phyloP scores from a whole-genome alignment of 352 stramenopile species.

The Phytophthora megakarya region DNA sequence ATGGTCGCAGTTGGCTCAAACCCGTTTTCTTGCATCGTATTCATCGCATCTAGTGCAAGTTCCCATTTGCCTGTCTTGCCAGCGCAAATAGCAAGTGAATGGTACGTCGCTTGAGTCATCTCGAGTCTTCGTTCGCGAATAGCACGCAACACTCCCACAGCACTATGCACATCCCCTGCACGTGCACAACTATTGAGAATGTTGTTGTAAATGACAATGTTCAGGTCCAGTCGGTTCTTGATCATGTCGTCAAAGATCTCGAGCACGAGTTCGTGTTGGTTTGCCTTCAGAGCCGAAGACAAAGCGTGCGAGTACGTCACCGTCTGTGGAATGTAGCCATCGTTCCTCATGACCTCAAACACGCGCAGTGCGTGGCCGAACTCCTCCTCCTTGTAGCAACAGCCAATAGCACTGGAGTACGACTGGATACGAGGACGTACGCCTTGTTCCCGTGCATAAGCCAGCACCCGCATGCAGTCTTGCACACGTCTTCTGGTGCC shows the following conservation, averaged over 20 bases:
- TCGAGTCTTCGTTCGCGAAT: slow-evolving; percentile 61
- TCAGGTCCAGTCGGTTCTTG: slow-evolving; percentile 66
- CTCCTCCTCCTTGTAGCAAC: slow-evolving; percentile 76
- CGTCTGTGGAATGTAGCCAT: slow-evolving; percentile 77
- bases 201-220: slow-evolving; percentile 86
- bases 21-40: slow-evolving; percentile 49
- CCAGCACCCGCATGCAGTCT: slow-evolving; percentile 71
- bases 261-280: slow-evolving; percentile 83
- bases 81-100: slow-evolving; percentile 80
- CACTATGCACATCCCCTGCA: slow-evolving; percentile 70
- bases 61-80: slow-evolving; percentile 79
- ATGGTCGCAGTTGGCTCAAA: slow-evolving; percentile 71
- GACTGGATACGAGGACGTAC: slow-evolving; percentile 80
- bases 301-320: slow-evolving; percentile 88
- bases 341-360: slow-evolving; percentile 88
- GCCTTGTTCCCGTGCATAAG: slow-evolving; percentile 67
- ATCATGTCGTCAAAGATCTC: slow-evolving; percentile 91
- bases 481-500: slow-evolving; percentile 42
- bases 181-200: slow-evolving; percentile 86
- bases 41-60: slow-evolving; percentile 65
- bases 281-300: slow-evolving; percentile 77
- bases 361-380: slow-evolving; percentile 76
- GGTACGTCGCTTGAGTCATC: slow-evolving; percentile 81
- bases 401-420: slow-evolving; percentile 81
- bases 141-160: slow-evolving; percentile 65